These are phyloP conservation scores for Monocercomonoides exilis DNA, from an alignment of 78 protist genomes.

Conservation along the genomic window DNA sequence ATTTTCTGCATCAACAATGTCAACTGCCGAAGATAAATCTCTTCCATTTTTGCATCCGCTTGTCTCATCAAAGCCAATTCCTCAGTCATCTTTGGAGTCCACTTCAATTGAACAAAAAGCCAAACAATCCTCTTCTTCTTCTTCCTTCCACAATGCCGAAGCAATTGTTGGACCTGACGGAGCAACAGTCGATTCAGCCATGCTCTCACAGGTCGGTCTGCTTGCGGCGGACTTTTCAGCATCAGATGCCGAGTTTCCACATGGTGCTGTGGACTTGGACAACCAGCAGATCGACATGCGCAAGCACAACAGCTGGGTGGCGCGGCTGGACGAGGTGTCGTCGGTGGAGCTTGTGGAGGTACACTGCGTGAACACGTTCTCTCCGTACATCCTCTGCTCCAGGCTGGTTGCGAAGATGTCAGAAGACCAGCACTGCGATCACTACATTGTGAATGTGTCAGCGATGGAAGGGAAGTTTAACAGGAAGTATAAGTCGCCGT, in stretches of 20 bases:
- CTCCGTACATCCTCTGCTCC: constrained; percentile 8
- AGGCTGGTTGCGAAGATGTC: not conserved
- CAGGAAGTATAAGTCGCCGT: not conserved
- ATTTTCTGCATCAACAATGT: no score
- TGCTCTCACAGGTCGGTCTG: not conserved
- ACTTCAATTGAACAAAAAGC: not conserved
- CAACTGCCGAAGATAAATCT: no score
- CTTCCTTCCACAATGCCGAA: not conserved
- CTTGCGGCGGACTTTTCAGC: not conserved
- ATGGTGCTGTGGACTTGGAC: not conserved
- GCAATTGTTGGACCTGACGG: not conserved
- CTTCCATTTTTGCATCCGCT: no score
- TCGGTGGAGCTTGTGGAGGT: constrained; percentile 9
- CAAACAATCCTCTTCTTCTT: not conserved
- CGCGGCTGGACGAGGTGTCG: not conserved
- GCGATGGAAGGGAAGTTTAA: constrained; percentile 9
- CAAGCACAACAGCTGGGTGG: not conserved
- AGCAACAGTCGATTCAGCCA: not conserved
- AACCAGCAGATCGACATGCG: constrained; percentile 12
- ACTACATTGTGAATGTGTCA: not conserved
- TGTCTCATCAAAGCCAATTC: not conserved
- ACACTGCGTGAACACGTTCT: not conserved
- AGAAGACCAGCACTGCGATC: not conserved
- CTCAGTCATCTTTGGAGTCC: not conserved
- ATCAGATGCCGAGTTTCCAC: not conserved